These are phyloP conservation scores for Rhizoclosmatium globosum DNA, from an alignment of 192 early-diverging fungal species.

Conservation along the genomic window DNA sequence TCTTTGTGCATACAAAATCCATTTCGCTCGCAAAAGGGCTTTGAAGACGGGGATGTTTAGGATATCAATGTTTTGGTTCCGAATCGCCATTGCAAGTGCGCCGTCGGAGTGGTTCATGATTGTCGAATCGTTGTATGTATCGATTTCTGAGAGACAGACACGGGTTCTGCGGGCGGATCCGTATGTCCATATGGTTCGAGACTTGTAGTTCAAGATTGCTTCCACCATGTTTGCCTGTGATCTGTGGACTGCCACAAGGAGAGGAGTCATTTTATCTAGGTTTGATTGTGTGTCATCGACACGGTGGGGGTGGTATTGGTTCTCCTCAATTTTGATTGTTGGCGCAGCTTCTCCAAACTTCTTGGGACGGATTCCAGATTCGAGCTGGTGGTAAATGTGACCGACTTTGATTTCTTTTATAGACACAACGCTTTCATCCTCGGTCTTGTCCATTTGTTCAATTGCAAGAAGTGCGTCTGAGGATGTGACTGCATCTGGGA, in stretches of 20 bases:
- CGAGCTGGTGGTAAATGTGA: slow-evolving; percentile 32
- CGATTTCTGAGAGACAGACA: slow-evolving; percentile 30
- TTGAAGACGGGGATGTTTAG: slow-evolving; percentile 32
- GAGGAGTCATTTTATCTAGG: slow-evolving; percentile 20
- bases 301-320: neutral
- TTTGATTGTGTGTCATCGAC: slow-evolving; percentile 25
- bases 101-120: slow-evolving; percentile 32
- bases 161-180: slow-evolving; percentile 5
- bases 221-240: slow-evolving; percentile 12
- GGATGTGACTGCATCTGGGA: neutral
- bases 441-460: neutral
- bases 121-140: slow-evolving; percentile 22
- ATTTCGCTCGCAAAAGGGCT: slow-evolving; percentile 33
- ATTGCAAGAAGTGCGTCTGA: neutral
- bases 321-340: neutral
- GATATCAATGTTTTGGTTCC: slow-evolving; percentile 29
- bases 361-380: slow-evolving; percentile 7
- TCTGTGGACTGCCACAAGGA: slow-evolving; percentile 33
- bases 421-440: neutral
- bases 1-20: slow-evolving; percentile 29
- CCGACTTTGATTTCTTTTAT: neutral
- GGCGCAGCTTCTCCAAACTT: neutral
- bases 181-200: slow-evolving; percentile 27
- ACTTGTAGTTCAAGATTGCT: slow-evolving; percentile 38
- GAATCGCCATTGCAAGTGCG: slow-evolving; percentile 31